Evolutionary conservation across 2,329 filamentous ascomycete genomes (phyloP), one percentile per base, ranked within the genome.

Genomic region (Emmonsiellopsis sp.): DNA sequence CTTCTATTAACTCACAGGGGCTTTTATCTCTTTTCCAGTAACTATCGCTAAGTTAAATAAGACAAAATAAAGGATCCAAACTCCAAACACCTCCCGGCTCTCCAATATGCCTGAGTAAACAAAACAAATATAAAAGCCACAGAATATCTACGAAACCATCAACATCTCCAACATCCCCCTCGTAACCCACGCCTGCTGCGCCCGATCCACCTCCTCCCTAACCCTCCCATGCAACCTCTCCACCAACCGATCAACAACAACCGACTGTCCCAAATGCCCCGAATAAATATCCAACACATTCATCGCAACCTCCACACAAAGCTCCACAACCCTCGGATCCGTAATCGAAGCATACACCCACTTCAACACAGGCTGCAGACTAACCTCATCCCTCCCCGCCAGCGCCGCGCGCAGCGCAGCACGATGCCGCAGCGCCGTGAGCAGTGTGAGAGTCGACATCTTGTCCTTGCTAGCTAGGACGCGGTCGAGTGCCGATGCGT

Each of bases 81-180:
- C 42, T 45, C 42, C 42, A 6, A 21, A 49, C 32, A 39, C 33
- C 32, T 21, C 14, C 31, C 44, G 9, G 13, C 44, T 36, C 33
- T 34, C 31, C 46, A 14, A 49, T 11, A 37, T 37, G 39, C 14
- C 11, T 4, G 4, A 11, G n/a, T 21, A 39, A 9, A 37, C 5
- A 10, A 50, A 32, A 9, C 21, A 43, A 37, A 32, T 33, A 42
- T 17, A 48, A 31, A 14, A 48, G 42, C 21, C 49, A 49, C 11
- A 40, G 1, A 11, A 21, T 2, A 8, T 39, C 33, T 46, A 53
- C 34, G 14, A 53, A 33, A 60, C 63, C 52, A 68, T 81, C 58
- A 87, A 70, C 74, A 87, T 86, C 62, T 92, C 88, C 58, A 97
- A 72, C 91, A 97, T 96, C 2, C 92, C 93, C 60, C 81, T 81